Evolutionary conservation across 139 green algal species (phyloP).

Genomic region (Haematococcus sp.): DNA sequence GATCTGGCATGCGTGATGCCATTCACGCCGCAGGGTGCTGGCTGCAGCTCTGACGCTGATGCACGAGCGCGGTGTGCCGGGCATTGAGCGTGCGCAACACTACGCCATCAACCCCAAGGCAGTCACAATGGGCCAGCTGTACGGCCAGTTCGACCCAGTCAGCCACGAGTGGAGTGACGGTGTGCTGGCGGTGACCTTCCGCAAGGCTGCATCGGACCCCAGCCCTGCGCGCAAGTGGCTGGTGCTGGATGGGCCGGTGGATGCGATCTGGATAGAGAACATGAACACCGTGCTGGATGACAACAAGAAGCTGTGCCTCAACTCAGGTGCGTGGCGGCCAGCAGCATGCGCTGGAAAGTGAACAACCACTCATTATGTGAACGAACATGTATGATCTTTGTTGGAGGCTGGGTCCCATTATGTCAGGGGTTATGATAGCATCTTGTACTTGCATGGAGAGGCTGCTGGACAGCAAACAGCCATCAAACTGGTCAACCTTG

Average conservation of each 20-base stretch:
- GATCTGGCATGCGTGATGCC: too few species aligned
- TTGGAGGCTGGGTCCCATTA: too few species aligned
- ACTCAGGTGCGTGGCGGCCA: conserved; percentile 44
- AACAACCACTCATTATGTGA: too few species aligned
- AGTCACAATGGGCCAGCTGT: conserved; percentile 78
- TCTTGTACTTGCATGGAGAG: too few species aligned
- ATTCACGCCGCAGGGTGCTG: conserved; percentile 37
- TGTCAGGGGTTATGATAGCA: too few species aligned
- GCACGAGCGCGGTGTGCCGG: conserved; percentile 28
- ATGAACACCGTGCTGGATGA: conserved; percentile 71
- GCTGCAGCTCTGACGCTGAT: conserved; percentile 51
- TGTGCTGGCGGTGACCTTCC: conserved; percentile 63
- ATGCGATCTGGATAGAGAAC: conserved; percentile 78
- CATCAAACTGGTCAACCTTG: too few species aligned
- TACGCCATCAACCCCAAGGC: conserved; percentile 64
- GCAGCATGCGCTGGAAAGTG: too few species aligned
- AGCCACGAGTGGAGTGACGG: conserved; percentile 74
- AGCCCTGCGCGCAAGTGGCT: conserved; percentile 54
- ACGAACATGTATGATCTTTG: too few species aligned
- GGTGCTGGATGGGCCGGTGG: conserved; percentile 72
- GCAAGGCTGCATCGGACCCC: conserved; percentile 50
- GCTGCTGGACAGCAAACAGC: too few species aligned
- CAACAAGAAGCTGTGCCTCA: conserved; percentile 88
- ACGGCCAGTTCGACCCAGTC: conserved; percentile 58
- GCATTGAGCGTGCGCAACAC: conserved; percentile 17